Percentiles rank a stretch among this genome's conserved stretches.
Conservation (phyloP, 2,329 filamentous ascomycete genomes). For the Nakataea oryzae region DNA sequence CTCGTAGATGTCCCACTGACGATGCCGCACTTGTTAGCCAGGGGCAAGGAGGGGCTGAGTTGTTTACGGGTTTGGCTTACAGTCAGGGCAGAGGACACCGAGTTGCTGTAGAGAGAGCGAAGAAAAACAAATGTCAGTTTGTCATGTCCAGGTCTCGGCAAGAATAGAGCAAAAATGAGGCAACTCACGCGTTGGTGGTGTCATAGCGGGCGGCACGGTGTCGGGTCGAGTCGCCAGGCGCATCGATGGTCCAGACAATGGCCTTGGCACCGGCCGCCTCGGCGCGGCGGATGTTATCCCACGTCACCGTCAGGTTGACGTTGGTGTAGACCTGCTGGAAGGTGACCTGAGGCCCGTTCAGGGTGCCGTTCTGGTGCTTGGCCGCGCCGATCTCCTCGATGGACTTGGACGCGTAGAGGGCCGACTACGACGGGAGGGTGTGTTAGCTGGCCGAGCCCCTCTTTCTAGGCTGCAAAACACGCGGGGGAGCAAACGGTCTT, state of each 20-base stretch:
- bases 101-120: constrained; percentile 4
- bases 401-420: constrained; percentile 20
- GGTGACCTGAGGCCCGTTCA: constrained; percentile 17
- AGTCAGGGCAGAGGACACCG: constrained; percentile 6
- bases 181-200: constrained; percentile 5
- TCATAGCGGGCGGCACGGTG: constrained; percentile 13
- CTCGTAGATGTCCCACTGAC: constrained; percentile 14
- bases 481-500: not conserved
- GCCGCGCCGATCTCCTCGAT: constrained; percentile 22
- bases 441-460: not conserved
- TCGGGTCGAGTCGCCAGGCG: constrained; percentile 11
- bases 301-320: constrained; percentile 20
- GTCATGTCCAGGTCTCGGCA: not conserved
- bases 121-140: not conserved
- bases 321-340: constrained; percentile 24
- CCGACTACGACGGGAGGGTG: constrained; percentile 3
- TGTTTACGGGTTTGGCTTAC: not conserved
- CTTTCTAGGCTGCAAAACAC: not conserved
- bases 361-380: constrained; percentile 11
- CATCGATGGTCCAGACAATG: constrained; percentile 26
- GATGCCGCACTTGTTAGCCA: not conserved
- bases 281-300: constrained; percentile 20
- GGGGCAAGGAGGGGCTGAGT: not conserved
- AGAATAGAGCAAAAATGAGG: not conserved
- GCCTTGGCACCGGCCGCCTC: constrained; percentile 23